These are phyloP conservation scores for Haplosporangium sp. DNA, from an alignment of 371 early-diverging fungal genomes.

Conservation along the genomic window DNA sequence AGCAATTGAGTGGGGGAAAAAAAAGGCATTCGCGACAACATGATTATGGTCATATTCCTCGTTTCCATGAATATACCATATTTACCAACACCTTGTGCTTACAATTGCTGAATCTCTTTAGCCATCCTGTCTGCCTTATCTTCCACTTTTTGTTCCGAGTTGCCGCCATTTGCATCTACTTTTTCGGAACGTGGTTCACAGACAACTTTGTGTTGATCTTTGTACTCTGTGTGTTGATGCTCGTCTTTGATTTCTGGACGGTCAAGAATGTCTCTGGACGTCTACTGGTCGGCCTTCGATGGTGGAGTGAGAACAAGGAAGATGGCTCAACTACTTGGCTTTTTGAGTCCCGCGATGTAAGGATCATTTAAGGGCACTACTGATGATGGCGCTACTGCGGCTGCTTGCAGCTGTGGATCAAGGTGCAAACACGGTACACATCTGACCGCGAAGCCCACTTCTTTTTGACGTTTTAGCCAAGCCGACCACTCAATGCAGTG, in stretches of 20 bases:
- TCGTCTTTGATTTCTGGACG: slow-evolving; percentile 98
- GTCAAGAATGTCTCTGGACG: slow-evolving; percentile 98
- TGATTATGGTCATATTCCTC: too few species aligned
- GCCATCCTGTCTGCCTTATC: slow-evolving; percentile 92
- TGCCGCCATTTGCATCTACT: slow-evolving; percentile 83
- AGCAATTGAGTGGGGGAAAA: too few species aligned
- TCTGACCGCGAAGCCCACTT: background rate
- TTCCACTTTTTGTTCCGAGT: slow-evolving; percentile 91
- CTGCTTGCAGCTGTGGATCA: background rate
- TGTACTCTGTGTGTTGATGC: slow-evolving; percentile 87
- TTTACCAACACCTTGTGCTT: background rate
- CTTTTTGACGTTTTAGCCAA: slow-evolving; percentile 60
- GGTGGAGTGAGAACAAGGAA: slow-evolving; percentile 98
- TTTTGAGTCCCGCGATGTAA: slow-evolving; percentile 92
- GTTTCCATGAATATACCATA: too few species aligned
- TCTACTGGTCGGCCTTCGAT: slow-evolving; percentile 93
- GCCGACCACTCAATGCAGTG: slow-evolving; percentile 78
- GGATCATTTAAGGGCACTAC: slow-evolving; percentile 15
- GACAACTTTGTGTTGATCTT: slow-evolving; percentile 91
- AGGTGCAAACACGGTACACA: background rate
- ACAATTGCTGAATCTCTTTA: slow-evolving; percentile 23
- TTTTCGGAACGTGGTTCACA: slow-evolving; percentile 83
- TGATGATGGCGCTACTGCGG: background rate
- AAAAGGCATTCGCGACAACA: too few species aligned
- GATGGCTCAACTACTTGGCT: slow-evolving; percentile 95